Percentiles rank a stretch among this genome's conserved stretches.
Conservation (phyloP, 2,329 filamentous ascomycete genomes). For the Hymenoscyphus fructigenus region DNA sequence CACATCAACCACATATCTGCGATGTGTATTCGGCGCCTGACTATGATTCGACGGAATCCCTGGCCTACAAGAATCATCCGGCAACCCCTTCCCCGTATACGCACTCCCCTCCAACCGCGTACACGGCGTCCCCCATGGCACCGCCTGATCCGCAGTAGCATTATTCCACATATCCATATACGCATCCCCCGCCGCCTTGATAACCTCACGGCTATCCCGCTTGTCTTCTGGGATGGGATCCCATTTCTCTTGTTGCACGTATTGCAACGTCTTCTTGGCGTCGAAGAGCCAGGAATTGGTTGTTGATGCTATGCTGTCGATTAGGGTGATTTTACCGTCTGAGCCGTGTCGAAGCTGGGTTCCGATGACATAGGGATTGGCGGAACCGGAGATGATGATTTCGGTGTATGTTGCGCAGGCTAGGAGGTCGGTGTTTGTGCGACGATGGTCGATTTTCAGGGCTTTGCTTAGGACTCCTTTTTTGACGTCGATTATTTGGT, state of each 20-base stretch:
- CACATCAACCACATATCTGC: constrained; percentile 23
- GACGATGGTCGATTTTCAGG: constrained; percentile 19
- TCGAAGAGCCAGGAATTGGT: constrained; percentile 24
- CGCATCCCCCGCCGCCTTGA: constrained; percentile 19
- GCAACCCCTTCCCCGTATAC: constrained; percentile 9
- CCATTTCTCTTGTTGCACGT: constrained; percentile 15
- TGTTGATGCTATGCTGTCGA: constrained; percentile 16
- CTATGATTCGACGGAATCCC: constrained; percentile 17
- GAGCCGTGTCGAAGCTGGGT: constrained; percentile 17
- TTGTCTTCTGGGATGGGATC: constrained; percentile 15
- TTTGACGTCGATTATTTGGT: constrained; percentile 7
- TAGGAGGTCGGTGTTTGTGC: constrained; percentile 16
- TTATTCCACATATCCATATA: constrained; percentile 21
- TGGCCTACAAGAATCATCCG: constrained; percentile 4
- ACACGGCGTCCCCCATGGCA: constrained; percentile 19
- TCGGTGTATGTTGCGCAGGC: constrained; percentile 20
- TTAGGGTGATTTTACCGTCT: constrained; percentile 12
- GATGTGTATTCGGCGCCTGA: constrained; percentile 9
- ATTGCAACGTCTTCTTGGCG: constrained; percentile 17
- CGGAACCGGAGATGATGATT: constrained; percentile 12
- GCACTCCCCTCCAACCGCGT: constrained; percentile 19
- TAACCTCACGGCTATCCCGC: constrained; percentile 16
- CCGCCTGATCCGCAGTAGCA: background rate
- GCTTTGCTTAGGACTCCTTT: constrained; percentile 10
- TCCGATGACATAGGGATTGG: constrained; percentile 20